Percentiles rank a stretch among this genome's conserved stretches.
Conservation (phyloP, 495 filamentous ascomycete species). For the Trichoderma erinaceum region DNA sequence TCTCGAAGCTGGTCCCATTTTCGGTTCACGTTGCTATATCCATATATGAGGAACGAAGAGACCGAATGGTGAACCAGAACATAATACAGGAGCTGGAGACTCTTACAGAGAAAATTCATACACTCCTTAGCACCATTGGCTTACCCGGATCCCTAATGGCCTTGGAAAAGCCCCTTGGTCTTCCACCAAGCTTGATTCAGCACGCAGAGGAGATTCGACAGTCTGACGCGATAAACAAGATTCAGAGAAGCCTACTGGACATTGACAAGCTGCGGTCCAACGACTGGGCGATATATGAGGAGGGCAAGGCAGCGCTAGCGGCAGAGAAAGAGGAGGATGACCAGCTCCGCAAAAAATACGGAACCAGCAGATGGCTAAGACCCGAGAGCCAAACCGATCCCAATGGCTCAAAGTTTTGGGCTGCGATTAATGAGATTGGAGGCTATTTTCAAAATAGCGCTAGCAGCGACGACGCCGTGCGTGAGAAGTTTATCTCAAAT, state of each 20-base stretch:
- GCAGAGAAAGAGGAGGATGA: constrained; percentile 82
- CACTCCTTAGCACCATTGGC: constrained; percentile 76
- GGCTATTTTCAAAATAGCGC: constrained; percentile 83
- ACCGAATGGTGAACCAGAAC: constrained; percentile 77
- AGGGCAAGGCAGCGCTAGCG: constrained; percentile 68
- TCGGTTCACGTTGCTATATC: constrained; percentile 91
- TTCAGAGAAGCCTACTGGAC: constrained; percentile 74
- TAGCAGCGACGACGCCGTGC: constrained; percentile 74
- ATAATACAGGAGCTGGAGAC: constrained; percentile 81
- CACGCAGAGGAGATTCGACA: constrained; percentile 96
- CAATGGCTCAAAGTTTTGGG: constrained; percentile 69
- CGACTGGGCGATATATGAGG: constrained; percentile 68
- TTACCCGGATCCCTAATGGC: constrained; percentile 91
- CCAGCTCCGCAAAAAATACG: constrained; percentile 66
- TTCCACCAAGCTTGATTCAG: constrained; percentile 76
- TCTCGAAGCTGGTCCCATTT: constrained; percentile 89
- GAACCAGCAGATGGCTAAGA: constrained; percentile 80
- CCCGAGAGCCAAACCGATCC: constrained; percentile 50
- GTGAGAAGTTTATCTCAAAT: constrained; percentile 68
- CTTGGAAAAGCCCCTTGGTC: constrained; percentile 85
- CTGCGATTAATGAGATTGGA: constrained; percentile 68
- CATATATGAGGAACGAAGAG: constrained; percentile 88
- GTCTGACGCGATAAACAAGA: constrained; percentile 69
- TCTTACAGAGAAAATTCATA: constrained; percentile 72
- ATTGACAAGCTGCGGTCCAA: constrained; percentile 77